These are phyloP conservation scores for Diaporthe helianthi DNA, from an alignment of 2,329 filamentous ascomycete species.

Conservation along the genomic window DNA sequence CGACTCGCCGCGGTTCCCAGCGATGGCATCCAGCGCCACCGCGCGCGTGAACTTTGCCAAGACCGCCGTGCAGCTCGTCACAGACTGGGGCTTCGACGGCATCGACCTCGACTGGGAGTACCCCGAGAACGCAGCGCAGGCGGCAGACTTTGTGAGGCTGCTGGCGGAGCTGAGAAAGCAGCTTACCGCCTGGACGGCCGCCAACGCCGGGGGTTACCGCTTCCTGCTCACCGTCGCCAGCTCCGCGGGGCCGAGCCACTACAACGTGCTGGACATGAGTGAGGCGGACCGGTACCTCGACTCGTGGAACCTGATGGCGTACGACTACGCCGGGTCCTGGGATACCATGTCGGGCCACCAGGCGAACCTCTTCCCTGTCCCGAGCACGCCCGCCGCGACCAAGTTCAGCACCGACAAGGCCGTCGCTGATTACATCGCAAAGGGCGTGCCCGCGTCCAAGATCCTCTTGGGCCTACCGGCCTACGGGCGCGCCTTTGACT, in stretches of 20 bases:
- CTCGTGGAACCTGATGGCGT: constrained; percentile 70
- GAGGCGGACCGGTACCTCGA: constrained; percentile 57
- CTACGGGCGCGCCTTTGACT: constrained; percentile 78
- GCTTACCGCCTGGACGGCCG: constrained; percentile 41
- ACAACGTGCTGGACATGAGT: constrained; percentile 51
- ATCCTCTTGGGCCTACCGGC: constrained; percentile 79
- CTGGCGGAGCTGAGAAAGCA: constrained; percentile 51
- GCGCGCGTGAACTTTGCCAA: constrained; percentile 72
- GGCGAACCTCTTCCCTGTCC: constrained; percentile 69
- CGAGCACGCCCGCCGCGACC: constrained; percentile 60
- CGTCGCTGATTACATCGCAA: constrained; percentile 66
- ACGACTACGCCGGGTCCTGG: constrained; percentile 74
- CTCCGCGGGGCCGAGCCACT: constrained; percentile 52
- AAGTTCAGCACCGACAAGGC: constrained; percentile 74
- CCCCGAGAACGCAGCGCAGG: constrained; percentile 45
- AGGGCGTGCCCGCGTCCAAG: constrained; percentile 67
- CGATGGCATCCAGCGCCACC: constrained; percentile 65
- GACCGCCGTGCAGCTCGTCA: constrained; percentile 72
- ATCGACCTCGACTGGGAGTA: constrained; percentile 67
- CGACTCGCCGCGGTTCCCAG: constrained; percentile 73
- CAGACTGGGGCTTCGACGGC: constrained; percentile 69
- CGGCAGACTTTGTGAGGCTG: constrained; percentile 48
- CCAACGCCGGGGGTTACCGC: constrained; percentile 42
- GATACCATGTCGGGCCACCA: constrained; percentile 67
- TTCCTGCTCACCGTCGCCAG: constrained; percentile 45